Conservation (phyloP, 2,329 filamentous ascomycete genomes). For the Zarea fungicola region DNA sequence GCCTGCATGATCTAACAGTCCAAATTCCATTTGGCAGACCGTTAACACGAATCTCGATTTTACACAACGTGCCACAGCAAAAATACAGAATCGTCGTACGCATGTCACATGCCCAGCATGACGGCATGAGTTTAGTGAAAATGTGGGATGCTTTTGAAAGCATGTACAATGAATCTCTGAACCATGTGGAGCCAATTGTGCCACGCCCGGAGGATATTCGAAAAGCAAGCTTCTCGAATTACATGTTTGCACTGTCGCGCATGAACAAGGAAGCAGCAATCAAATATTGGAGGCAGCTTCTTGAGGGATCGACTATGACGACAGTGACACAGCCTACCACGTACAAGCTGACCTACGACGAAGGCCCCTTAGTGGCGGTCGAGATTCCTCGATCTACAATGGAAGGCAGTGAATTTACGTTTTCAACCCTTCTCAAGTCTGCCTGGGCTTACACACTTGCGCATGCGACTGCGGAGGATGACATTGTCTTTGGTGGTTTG, state of each 20-base stretch:
- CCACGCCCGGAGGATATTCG: not conserved
- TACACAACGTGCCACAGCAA: not conserved
- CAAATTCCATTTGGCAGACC: not conserved
- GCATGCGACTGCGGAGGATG: not conserved
- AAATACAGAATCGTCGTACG: not conserved
- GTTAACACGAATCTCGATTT: not conserved
- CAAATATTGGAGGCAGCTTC: not conserved
- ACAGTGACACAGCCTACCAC: not conserved
- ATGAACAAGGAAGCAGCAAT: not conserved
- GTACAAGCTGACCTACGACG: not conserved
- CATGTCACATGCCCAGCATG: constrained; percentile 4
- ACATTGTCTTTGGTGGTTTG: constrained; percentile 2
- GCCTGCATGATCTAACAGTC: not conserved
- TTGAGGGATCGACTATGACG: not conserved
- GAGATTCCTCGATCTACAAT: not conserved
- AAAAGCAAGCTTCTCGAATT: constrained; percentile 1
- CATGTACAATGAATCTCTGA: not conserved
- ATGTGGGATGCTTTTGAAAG: constrained; percentile 7
- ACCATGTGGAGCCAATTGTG: not conserved
- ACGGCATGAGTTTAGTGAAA: not conserved
- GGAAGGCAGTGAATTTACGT: not conserved
- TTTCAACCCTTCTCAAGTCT: not conserved
- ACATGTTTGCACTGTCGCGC: not conserved
- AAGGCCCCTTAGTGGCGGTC: not conserved
- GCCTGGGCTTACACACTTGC: constrained; percentile 3